Conservation (phyloP, 2,329 filamentous ascomycete genomes). For the Penicillium sp. region DNA sequence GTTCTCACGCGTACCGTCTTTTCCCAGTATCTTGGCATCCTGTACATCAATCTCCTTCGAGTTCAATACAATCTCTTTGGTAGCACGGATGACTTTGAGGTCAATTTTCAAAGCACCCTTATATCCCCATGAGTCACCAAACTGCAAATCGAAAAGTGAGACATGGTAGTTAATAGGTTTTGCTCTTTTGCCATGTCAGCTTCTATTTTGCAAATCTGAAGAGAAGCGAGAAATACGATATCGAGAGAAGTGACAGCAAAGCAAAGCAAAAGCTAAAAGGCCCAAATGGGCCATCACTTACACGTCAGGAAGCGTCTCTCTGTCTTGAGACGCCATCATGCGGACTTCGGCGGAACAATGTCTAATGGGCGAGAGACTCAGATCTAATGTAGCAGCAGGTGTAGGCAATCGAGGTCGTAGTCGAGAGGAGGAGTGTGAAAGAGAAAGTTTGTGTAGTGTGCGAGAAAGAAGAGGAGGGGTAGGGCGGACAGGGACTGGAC, state of each 20-base stretch:
- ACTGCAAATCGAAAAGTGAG: conserved; percentile 75
- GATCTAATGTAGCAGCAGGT: conserved; percentile 15
- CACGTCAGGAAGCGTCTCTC: conserved; percentile 48
- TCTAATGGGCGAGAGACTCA: conserved; percentile 26
- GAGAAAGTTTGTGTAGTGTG: conserved; percentile 15
- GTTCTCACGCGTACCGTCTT: conserved; percentile 33
- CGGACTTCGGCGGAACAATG: conserved; percentile 44
- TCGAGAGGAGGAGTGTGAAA: conserved; percentile 20
- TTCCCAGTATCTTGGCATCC: conserved; percentile 47
- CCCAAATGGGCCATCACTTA: conserved; percentile 27
- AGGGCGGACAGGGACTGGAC: conserved; percentile 30
- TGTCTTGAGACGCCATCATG: conserved; percentile 45
- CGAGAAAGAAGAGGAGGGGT: conserved; percentile 24
- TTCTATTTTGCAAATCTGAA: neutral
- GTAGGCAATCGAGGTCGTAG: conserved; percentile 14
- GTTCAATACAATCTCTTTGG: conserved; percentile 79
- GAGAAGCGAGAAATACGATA: neutral
- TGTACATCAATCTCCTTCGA: conserved; percentile 77
- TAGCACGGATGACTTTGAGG: conserved; percentile 67
- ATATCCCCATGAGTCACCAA: conserved; percentile 72
- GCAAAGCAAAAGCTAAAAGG: neutral
- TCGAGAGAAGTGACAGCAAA: neutral
- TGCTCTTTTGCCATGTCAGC: conserved; percentile 50
- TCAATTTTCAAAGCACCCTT: conserved; percentile 82
- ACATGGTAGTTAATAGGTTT: conserved; percentile 85